Evolutionary conservation across 495 filamentous ascomycete genomes (phyloP), one percentile per base, ranked within the genome.

Genomic region (Podospora didyma): DNA sequence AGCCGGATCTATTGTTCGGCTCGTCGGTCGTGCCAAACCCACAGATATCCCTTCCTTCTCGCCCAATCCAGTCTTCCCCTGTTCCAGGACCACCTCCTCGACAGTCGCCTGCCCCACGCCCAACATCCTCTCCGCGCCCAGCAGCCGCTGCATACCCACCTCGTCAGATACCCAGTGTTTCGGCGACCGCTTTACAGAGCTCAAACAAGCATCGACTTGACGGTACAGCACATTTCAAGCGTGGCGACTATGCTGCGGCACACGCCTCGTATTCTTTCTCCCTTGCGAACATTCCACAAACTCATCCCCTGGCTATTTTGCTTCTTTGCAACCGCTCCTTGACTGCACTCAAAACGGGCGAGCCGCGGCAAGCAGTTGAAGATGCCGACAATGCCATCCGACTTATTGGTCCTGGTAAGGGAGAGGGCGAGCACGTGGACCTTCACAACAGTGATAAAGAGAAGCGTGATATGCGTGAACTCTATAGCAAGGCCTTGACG

Each of bases 241-340:
- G 89, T 22, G 94, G 94, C 34, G 94, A 98, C 70, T 98, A 89
- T 69, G 86, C 88, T 14, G 78, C 85, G 3, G 95, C 94, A 0
- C 89, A 96, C 60, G 80, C 84, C 49, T 82, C 85, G 11, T 98
- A 97, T 75, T 84, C 87, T 0, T 76, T 82, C 35, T 89, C 94
- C 2, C 81, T 97, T 7, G 66, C 78, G 3, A 80, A 81, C 51
- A 77, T 98, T 24, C 95, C 94, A 7, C 69, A 82, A 12, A 79
- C 79, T n/a, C 95, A 97, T 67, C 90, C 91, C 12, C 77, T 97
- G 41, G 81, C 85, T 44, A 92, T 97, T 58, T 73, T 96, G 22
- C 77, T 97, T 21, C 86, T 92, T 51, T 92, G 88, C 73, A 98
- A 98, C 71, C 94, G 90, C 50, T 88, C 94, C 10, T 85, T 97